Percentiles rank a stretch among this genome's conserved stretches.
Evolutionary conservation across 2,329 filamentous ascomycete genomes (phyloP).

Genomic region (Trichocomaceae sp.): DNA sequence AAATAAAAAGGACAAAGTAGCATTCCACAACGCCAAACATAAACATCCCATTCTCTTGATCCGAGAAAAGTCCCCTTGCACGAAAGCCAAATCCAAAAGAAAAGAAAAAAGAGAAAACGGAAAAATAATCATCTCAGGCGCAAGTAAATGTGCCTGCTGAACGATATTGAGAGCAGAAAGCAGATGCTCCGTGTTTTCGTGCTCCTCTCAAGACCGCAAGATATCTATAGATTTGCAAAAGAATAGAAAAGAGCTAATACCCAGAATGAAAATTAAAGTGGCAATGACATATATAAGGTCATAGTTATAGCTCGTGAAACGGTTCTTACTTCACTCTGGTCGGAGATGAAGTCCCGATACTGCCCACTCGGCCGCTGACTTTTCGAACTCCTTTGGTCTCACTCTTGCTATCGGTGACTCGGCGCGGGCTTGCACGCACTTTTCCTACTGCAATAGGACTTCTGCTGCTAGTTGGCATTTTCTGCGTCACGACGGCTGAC

Average conservation of each 20-base stretch:
- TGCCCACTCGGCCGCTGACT: conserved; percentile 42
- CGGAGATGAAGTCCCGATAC: conserved; percentile 29
- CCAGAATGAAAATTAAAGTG: conserved; percentile 6
- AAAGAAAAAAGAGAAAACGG: not conserved
- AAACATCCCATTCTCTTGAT: not conserved
- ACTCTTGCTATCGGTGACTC: conserved; percentile 32
- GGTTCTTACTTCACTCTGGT: conserved; percentile 24
- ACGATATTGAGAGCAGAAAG: not conserved
- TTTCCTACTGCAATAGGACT: conserved; percentile 53
- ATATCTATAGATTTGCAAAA: conserved; percentile 10
- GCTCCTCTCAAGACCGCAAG: not conserved
- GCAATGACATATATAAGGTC: conserved; percentile 8
- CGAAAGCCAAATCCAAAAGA: not conserved
- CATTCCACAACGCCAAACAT: conserved; percentile 4
- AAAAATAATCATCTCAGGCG: not conserved
- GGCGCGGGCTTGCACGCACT: conserved; percentile 52
- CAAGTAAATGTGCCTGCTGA: not conserved
- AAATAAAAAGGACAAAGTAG: not conserved
- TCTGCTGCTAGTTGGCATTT: conserved; percentile 49
- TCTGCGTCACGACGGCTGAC: conserved; percentile 26
- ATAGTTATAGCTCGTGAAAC: conserved; percentile 9
- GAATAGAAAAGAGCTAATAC: conserved; percentile 6
- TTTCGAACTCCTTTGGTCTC: conserved; percentile 40
- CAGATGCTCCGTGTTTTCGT: not conserved
- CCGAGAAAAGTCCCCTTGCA: not conserved